These are phyloP conservation scores for Crithidia mellificae DNA, from an alignment of 208 protist species.

Conservation along the genomic window DNA sequence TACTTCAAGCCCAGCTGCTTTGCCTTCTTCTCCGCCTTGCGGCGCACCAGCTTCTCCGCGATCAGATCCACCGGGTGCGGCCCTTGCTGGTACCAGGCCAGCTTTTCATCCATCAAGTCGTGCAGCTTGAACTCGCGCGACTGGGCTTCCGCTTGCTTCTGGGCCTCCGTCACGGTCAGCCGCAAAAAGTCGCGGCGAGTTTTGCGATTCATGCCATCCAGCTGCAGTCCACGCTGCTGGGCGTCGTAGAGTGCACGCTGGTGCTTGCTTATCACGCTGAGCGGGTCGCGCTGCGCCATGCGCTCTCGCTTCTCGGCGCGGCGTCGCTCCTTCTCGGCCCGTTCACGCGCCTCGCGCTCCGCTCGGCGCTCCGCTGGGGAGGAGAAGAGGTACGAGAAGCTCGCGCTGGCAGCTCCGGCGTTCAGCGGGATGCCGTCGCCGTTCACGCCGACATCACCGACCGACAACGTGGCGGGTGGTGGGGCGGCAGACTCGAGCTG, in stretches of 20 bases:
- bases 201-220: conserved; percentile 88
- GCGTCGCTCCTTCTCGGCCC: conserved; percentile 31
- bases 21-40: conserved; percentile 82
- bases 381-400: conserved; percentile 83
- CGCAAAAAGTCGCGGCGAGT: conserved; percentile 73
- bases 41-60: conserved; percentile 73
- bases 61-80: conserved; percentile 87
- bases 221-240: conserved; percentile 58
- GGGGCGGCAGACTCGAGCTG: conserved; percentile 7
- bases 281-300: conserved; percentile 38
- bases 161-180: conserved; percentile 69
- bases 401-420: conserved; percentile 25
- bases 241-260: conserved; percentile 67
- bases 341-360: conserved; percentile 52
- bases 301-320: conserved; percentile 19
- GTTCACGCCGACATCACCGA: conserved; percentile 15
- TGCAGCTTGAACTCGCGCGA: conserved; percentile 71
- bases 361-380: conserved; percentile 78
- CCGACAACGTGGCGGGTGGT: background rate
- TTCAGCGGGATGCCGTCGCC: conserved; percentile 29
- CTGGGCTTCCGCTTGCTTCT: conserved; percentile 59
- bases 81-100: conserved; percentile 90
- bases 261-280: conserved; percentile 73
- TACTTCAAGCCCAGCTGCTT: conserved; percentile 80
- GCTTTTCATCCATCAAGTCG: conserved; percentile 81